These are phyloP conservation scores for Phoenix roebelenii DNA, from an alignment of 176 grass and related monocot genomes.

Conservation along the genomic window DNA sequence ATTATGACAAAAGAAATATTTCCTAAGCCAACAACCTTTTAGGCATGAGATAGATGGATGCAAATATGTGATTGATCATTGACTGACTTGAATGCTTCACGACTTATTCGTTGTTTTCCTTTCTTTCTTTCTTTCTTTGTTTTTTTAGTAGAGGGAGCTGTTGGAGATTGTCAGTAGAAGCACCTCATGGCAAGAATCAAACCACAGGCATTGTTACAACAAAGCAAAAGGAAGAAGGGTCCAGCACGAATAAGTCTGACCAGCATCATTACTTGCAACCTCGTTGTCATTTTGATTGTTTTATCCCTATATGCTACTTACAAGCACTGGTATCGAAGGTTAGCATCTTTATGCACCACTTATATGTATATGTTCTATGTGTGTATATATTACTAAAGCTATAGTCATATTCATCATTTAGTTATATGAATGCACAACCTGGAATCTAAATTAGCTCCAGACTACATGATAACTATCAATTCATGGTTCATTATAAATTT, in stretches of 20 bases:
- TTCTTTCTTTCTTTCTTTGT: too few species aligned
- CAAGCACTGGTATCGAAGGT: slow-evolving; percentile 14
- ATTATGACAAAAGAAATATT: too few species aligned
- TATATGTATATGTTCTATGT: not conserved
- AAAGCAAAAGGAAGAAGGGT: slow-evolving; percentile 24
- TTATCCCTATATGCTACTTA: slow-evolving; percentile 26
- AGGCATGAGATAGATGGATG: too few species aligned
- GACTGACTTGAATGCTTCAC: too few species aligned
- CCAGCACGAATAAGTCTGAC: slow-evolving; percentile 17
- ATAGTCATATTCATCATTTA: too few species aligned
- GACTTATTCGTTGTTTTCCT: too few species aligned
- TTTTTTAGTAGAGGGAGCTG: too few species aligned
- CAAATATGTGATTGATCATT: too few species aligned
- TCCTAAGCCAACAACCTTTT: too few species aligned
- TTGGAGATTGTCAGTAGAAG: not conserved
- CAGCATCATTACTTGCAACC: slow-evolving; percentile 21
- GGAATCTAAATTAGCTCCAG: too few species aligned
- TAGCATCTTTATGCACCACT: not conserved
- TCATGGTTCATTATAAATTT: not conserved
- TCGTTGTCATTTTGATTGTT: slow-evolving; percentile 11
- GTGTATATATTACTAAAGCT: too few species aligned
- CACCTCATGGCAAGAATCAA: slow-evolving; percentile 22
- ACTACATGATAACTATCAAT: not conserved
- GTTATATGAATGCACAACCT: too few species aligned
- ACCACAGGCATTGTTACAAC: slow-evolving; percentile 21